phyloP scores from a whole-genome alignment of 2,329 filamentous ascomycete genomes.

The Pseudogymnoascus sp. region DNA sequence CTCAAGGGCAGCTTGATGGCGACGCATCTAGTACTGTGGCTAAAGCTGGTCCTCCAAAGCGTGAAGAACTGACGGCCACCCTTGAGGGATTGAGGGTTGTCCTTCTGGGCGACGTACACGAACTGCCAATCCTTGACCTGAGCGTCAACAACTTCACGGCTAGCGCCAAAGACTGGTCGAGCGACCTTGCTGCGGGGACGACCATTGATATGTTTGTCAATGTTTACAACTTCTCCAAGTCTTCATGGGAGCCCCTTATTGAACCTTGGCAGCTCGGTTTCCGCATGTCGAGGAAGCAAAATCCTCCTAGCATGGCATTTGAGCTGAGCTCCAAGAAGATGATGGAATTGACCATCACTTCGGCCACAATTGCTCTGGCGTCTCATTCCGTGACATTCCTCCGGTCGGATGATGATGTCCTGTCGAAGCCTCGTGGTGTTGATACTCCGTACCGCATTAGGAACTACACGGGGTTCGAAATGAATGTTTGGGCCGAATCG shows the following conservation, averaged over 20 bases:
- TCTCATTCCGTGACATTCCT: slow-evolving; percentile 92
- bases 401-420: slow-evolving; percentile 77
- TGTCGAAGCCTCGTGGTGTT: slow-evolving; percentile 84
- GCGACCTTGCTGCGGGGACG: slow-evolving; percentile 75
- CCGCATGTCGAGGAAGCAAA: slow-evolving; percentile 70
- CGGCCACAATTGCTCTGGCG: slow-evolving; percentile 83
- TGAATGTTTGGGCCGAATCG: slow-evolving; percentile 72
- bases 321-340: slow-evolving; percentile 84
- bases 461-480: slow-evolving; percentile 91
- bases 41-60: slow-evolving; percentile 38
- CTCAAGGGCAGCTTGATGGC: slow-evolving; percentile 28
- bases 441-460: slow-evolving; percentile 90
- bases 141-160: slow-evolving; percentile 85
- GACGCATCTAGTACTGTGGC: slow-evolving; percentile 39
- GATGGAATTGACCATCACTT: slow-evolving; percentile 87
- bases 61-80: slow-evolving; percentile 76
- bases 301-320: slow-evolving; percentile 69
- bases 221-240: slow-evolving; percentile 98
- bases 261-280: slow-evolving; percentile 96
- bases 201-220: slow-evolving; percentile 93
- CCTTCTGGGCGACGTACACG: slow-evolving; percentile 90
- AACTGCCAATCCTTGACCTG: slow-evolving; percentile 88
- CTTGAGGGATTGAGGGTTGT: slow-evolving; percentile 87
- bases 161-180: slow-evolving; percentile 84
- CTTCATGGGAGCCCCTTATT: slow-evolving; percentile 91